phyloP scores from a whole-genome alignment of 2,329 filamentous ascomycete genomes.

The Torrubiella hemipterigena region DNA sequence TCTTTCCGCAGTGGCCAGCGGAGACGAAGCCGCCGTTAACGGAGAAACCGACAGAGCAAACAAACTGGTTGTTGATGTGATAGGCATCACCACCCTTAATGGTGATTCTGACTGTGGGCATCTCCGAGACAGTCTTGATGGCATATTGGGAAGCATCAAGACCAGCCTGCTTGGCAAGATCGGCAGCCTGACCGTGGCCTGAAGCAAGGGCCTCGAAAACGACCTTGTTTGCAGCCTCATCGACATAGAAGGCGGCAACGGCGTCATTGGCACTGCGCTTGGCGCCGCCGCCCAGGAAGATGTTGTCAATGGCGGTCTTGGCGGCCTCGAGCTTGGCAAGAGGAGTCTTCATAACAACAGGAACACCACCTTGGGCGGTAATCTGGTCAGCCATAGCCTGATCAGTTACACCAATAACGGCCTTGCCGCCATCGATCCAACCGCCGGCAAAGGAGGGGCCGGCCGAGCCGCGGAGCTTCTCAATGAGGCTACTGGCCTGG shows the following conservation, averaged over 20 bases:
- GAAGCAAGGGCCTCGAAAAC: conserved; percentile 1
- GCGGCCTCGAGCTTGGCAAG: not conserved
- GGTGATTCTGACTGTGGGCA: conserved; percentile 3
- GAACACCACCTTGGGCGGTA: not conserved
- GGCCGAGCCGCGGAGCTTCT: conserved; percentile 16
- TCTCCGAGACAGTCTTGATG: conserved; percentile 4
- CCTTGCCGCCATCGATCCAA: conserved; percentile 13
- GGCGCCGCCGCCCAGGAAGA: not conserved
- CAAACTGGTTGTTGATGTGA: conserved; percentile 4
- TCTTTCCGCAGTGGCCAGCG: not conserved
- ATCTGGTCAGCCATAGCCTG: not conserved
- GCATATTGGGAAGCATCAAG: conserved; percentile 7
- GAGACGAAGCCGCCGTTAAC: not conserved
- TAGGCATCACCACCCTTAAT: conserved; percentile 7
- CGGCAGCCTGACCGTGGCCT: conserved; percentile 4
- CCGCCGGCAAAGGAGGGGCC: conserved; percentile 22
- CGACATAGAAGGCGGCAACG: conserved; percentile 19
- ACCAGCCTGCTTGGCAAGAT: conserved; percentile 5
- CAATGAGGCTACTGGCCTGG: conserved; percentile 19
- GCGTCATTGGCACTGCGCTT: conserved; percentile 16
- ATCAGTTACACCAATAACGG: not conserved
- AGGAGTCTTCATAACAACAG: not conserved
- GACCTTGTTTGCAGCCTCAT: conserved; percentile 14
- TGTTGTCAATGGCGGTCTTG: not conserved
- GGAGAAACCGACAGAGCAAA: conserved; percentile 7